Base-by-base conservation (phyloP, 2,329 filamentous ascomycete species). In the Sporothrix pallida region DNA sequence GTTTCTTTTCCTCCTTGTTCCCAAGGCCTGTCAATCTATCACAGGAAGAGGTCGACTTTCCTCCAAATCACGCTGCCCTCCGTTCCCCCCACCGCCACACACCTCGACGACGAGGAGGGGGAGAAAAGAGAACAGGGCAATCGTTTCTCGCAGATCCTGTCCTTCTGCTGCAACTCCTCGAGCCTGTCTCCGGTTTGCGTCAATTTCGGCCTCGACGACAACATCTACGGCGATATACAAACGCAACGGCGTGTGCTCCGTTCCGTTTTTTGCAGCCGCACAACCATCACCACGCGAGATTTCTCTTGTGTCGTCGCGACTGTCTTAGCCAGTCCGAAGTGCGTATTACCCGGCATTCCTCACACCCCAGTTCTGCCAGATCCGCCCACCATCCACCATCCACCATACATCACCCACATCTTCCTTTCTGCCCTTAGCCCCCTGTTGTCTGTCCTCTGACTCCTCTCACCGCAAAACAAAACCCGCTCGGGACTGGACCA, bases 391-490 rank as follows among this genome's bases (percentile, higher is more conserved):
- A 50, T 37, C 31, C 31, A 37, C 31, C 31, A 26, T 26, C 23
- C 23, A 26, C 23, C 23, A 37, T 37, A 37, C 31, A 37, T 37
- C 31, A 37, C 31, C 31, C 31, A 37, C 31, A 37, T 37, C 31
- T 37, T 37, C 31, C 10, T 70, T 26, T 26, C 26, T 31, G 10
- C 48, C 42, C 63, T 63, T 69, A 20, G 48, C 31, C 31, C 31
- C 31, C 31, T 37, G 31, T 37, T 37, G 31, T 37, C 31, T 37
- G 4, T 37, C 31, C 31, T 37, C 31, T 37, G 31, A 37, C 31
- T 37, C 46, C 67, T 71, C 68, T 73, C 72, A 73, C 72, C 72
- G 60, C 74, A 69, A 70, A 70, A 72, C 20, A 50, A 54, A 70
- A 54, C 12, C 46, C 65, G 58, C 67, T 65, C 46, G 65, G 10